Conservation (phyloP, 1,139 yeast species). For the Scheffersomyces insectosa region DNA sequence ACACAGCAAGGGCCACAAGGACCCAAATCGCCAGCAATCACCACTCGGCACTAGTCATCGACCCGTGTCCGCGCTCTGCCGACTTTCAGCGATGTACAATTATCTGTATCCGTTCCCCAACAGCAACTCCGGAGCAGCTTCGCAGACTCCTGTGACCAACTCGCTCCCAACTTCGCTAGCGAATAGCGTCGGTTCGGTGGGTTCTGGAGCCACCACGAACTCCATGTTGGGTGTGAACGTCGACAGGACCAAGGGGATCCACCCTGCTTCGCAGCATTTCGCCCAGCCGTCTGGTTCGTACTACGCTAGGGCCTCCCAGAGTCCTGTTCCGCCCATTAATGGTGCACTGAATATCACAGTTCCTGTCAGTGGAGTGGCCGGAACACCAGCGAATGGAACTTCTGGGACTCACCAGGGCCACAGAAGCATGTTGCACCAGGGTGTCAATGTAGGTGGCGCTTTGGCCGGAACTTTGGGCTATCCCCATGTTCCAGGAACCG, state of each 20-base stretch:
- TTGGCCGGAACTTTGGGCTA: constrained; percentile 4
- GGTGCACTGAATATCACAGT: background rate
- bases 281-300: constrained; percentile 5
- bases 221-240: background rate
- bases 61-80: background rate
- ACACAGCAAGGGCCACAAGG: too few relatives aligned
- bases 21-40: too few relatives aligned
- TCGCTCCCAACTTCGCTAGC: too few relatives aligned
- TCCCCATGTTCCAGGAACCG: constrained; percentile 4
- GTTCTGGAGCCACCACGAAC: background rate
- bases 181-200: background rate
- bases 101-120: too few relatives aligned
- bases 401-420: constrained; percentile 1
- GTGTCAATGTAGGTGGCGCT: constrained; percentile 5
- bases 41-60: too few relatives aligned
- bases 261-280: constrained; percentile 3
- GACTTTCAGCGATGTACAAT: background rate
- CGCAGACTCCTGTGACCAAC: too few relatives aligned
- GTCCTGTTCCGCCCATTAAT: constrained; percentile 5
- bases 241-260: constrained; percentile 4
- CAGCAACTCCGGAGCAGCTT: too few relatives aligned
- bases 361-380: background rate
- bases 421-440: constrained; percentile 5
- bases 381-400: constrained; percentile 1
- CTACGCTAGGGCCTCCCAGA: constrained; percentile 6